Conservation (phyloP, 345 rosid genomes). For the Limnanthes douglasii region DNA sequence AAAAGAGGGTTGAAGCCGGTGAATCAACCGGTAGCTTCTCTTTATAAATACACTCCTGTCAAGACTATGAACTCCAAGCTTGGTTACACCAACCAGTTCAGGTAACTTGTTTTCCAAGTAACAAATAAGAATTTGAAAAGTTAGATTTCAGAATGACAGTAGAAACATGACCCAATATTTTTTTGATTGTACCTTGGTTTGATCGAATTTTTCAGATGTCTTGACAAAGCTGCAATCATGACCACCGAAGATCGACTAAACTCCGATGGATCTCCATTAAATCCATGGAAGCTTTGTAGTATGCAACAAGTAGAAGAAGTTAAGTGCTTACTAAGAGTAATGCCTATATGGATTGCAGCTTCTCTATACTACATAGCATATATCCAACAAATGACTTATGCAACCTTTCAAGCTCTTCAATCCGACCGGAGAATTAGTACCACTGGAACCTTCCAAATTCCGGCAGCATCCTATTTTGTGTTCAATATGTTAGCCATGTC, state of each 20-base stretch:
- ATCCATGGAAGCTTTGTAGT: slow-evolving; percentile 60
- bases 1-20: slow-evolving; percentile 27
- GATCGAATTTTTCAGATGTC: slow-evolving; percentile 14
- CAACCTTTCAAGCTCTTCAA: slow-evolving; percentile 46
- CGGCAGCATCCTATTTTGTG: slow-evolving; percentile 34
- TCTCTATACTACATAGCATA: slow-evolving; percentile 22
- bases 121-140: too few relatives aligned
- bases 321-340: slow-evolving; percentile 35
- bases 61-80: slow-evolving; percentile 18
- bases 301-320: slow-evolving; percentile 57
- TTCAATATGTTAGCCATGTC: slow-evolving; percentile 39
- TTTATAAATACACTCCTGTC: slow-evolving; percentile 10
- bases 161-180: too few relatives aligned
- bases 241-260: slow-evolving; percentile 23
- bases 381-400: slow-evolving; percentile 41
- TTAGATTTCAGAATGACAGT: too few relatives aligned
- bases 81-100: slow-evolving; percentile 16
- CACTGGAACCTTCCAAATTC: slow-evolving; percentile 23
- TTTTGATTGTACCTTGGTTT: not conserved
- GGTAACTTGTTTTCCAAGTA: too few relatives aligned
- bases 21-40: slow-evolving; percentile 11
- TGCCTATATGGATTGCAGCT: slow-evolving; percentile 47
- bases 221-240: slow-evolving; percentile 49
- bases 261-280: slow-evolving; percentile 25
- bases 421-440: slow-evolving; percentile 24